Percentiles rank a stretch among this genome's conserved stretches.
phyloP scores from a whole-genome alignment of 1,284 basidiomycete species.

The Uromyces viciae-fabae region DNA sequence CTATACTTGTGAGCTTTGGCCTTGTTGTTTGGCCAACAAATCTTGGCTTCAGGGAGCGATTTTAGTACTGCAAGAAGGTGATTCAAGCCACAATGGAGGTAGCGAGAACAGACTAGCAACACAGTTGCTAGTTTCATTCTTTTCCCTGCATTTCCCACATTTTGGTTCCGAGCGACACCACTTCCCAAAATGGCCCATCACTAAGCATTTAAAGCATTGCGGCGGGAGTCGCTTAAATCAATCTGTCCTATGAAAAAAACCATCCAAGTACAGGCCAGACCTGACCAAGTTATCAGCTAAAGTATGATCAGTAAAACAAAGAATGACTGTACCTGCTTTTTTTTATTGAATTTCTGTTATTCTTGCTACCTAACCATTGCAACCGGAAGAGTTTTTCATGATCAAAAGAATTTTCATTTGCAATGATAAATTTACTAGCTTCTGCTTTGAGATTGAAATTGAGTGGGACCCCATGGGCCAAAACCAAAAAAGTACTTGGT shows the following conservation, averaged over 20 bases:
- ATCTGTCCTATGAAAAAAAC: background rate
- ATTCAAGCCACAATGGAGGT: too few relatives aligned
- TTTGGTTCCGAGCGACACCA: background rate
- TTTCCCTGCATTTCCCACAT: background rate
- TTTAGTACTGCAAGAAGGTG: too few relatives aligned
- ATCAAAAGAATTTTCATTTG: background rate
- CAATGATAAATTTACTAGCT: background rate
- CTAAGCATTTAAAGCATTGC: slow-evolving; percentile 6
- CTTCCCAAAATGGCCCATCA: background rate
- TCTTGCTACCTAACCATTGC: background rate
- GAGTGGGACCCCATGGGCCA: background rate
- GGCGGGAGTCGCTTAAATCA: background rate
- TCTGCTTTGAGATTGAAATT: background rate
- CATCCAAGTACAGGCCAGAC: background rate
- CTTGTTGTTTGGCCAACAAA: background rate
- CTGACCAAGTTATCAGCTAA: background rate
- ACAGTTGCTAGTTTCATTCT: background rate
- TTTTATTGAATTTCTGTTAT: background rate
- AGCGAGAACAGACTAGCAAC: background rate
- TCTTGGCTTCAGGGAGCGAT: too few relatives aligned
- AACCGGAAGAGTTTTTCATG: background rate
- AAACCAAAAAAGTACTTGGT: background rate
- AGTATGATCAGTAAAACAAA: background rate
- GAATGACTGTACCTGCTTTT: background rate
- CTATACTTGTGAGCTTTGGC: background rate